Evolutionary conservation across 177 flowering plant species (phyloP).

Genomic region (Tripterygium wilfordii): DNA sequence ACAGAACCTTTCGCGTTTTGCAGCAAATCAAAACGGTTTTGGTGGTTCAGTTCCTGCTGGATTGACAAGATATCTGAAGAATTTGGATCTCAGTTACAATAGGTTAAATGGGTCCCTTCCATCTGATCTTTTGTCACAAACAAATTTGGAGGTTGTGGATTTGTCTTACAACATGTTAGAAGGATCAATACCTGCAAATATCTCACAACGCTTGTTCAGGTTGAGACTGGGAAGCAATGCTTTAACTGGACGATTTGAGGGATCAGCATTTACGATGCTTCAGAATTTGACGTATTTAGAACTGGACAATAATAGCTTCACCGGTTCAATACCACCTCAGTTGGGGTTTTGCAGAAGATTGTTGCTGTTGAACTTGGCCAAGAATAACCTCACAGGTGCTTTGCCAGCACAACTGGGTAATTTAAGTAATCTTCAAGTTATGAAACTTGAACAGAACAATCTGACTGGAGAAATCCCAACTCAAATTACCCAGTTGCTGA

Average conservation of each 20-base stretch:
- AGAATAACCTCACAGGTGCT: constrained; percentile 39
- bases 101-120: constrained; percentile 44
- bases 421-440: constrained; percentile 40
- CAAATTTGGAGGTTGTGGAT: constrained; percentile 43
- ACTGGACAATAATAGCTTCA: constrained; percentile 44
- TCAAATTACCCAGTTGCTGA: constrained; percentile 21
- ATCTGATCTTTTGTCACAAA: constrained; percentile 32
- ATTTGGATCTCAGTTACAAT: constrained; percentile 65
- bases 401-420: constrained; percentile 43
- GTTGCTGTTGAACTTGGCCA: constrained; percentile 45
- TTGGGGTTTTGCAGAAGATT: constrained; percentile 41
- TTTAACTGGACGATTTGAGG: constrained; percentile 47
- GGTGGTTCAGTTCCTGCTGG: constrained; percentile 44
- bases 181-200: constrained; percentile 41
- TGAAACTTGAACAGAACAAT: constrained; percentile 46
- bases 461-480: constrained; percentile 50
- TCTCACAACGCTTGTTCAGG: constrained; percentile 40
- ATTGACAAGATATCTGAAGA: constrained; percentile 25
- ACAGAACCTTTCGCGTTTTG: constrained; percentile 38
- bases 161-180: constrained; percentile 40
- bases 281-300: constrained; percentile 48
- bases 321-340: constrained; percentile 42
- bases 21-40: constrained; percentile 56
- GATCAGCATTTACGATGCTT: constrained; percentile 17
- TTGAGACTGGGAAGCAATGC: constrained; percentile 54